Conservation (phyloP, 2,329 filamentous ascomycete genomes). For the Didymella exigua region DNA sequence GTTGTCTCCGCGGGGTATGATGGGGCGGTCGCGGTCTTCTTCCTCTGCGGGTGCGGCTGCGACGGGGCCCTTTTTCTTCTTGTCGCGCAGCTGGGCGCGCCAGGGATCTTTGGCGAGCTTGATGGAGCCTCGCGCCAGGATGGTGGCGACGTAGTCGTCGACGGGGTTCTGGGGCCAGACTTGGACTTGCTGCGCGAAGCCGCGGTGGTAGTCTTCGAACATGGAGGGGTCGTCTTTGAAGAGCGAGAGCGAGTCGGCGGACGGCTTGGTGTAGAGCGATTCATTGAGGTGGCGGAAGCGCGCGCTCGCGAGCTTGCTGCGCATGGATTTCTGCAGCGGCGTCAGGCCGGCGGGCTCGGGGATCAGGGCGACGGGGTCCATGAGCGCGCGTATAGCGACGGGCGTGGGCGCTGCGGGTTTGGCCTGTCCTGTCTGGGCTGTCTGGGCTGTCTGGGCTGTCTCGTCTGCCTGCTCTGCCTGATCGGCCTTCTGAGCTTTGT, state of each 20-base stretch:
- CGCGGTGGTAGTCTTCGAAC: constrained; percentile 94
- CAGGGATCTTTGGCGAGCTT: constrained; percentile 39
- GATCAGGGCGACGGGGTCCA: constrained; percentile 35
- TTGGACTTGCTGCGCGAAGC: constrained; percentile 92
- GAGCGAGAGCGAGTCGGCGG: constrained; percentile 77
- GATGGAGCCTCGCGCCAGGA: constrained; percentile 70
- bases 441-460: not conserved
- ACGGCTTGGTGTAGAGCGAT: constrained; percentile 92
- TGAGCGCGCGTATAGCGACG: constrained; percentile 41
- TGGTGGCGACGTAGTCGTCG: constrained; percentile 77
- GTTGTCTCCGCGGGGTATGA: constrained; percentile 24
- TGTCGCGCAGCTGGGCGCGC: constrained; percentile 50
- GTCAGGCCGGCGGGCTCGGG: constrained; percentile 70
- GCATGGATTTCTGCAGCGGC: constrained; percentile 91
- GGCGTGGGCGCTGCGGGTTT: constrained; percentile 6
- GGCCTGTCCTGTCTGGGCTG: too few species aligned
- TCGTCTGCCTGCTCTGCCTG: not conserved
- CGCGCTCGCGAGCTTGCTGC: constrained; percentile 89
- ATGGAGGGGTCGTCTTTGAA: constrained; percentile 88
- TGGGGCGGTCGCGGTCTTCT: constrained; percentile 11
- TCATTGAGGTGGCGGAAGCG: constrained; percentile 98
- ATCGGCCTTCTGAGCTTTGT: constrained; percentile 30
- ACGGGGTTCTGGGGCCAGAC: constrained; percentile 98
- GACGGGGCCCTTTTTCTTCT: constrained; percentile 34
- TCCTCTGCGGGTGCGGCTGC: constrained; percentile 17